Conservation (phyloP, 495 filamentous ascomycete genomes). For the Xeromyces bisporus region DNA sequence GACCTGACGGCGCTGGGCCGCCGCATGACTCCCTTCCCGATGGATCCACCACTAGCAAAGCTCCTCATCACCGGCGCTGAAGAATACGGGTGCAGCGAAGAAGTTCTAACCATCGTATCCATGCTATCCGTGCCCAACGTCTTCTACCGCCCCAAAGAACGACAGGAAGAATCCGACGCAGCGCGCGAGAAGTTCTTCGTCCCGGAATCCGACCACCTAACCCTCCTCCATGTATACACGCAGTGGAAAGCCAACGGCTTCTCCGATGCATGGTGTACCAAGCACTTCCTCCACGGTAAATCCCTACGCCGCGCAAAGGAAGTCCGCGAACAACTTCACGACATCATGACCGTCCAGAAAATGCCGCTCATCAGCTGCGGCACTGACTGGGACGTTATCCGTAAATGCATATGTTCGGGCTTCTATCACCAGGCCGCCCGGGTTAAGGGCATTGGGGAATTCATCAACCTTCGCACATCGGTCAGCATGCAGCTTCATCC, state of each 20-base stretch:
- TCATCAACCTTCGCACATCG: slow-evolving; percentile 86
- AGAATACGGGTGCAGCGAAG: slow-evolving; percentile 84
- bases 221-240: slow-evolving; percentile 86
- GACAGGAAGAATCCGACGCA: slow-evolving; percentile 89
- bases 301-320: slow-evolving; percentile 80
- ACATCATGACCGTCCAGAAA: slow-evolving; percentile 90
- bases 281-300: slow-evolving; percentile 88
- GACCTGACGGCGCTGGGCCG: slow-evolving; percentile 74
- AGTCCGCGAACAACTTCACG: slow-evolving; percentile 78
- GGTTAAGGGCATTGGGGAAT: slow-evolving; percentile 92
- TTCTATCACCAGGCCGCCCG: slow-evolving; percentile 98
- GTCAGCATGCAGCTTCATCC: slow-evolving; percentile 90
- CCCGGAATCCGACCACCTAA: slow-evolving; percentile 91
- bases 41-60: slow-evolving; percentile 89
- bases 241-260: slow-evolving; percentile 88
- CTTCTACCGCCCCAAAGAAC: slow-evolving; percentile 94
- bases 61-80: slow-evolving; percentile 75
- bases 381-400: slow-evolving; percentile 89
- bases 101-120: slow-evolving; percentile 95
- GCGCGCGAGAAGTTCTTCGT: slow-evolving; percentile 99
- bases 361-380: slow-evolving; percentile 80
- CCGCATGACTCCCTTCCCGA: slow-evolving; percentile 94
- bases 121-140: slow-evolving; percentile 96
- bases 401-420: slow-evolving; percentile 92
- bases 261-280: slow-evolving; percentile 79